phyloP scores from a whole-genome alignment of 371 early-diverging fungal genomes.

The Massospora cicadina region DNA sequence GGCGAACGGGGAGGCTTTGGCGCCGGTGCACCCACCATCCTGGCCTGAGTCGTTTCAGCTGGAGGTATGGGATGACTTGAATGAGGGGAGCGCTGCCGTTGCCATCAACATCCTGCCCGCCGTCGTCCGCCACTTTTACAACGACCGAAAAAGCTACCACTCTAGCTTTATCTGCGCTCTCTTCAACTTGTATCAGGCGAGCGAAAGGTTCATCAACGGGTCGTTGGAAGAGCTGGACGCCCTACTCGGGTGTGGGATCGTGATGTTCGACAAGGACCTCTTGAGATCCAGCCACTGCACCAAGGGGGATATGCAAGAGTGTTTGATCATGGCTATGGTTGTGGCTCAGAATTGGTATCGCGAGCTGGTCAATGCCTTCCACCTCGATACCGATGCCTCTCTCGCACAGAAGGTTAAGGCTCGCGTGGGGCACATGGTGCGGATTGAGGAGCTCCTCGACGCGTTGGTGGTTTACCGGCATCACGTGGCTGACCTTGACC shows the following conservation, averaged over 20 bases:
- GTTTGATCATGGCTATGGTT: background rate
- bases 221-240: slow-evolving; percentile 50
- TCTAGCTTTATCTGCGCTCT: slow-evolving; percentile 41
- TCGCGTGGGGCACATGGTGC: slow-evolving; percentile 18
- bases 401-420: background rate
- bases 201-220: slow-evolving; percentile 34
- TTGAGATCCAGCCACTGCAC: background rate
- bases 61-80: slow-evolving; percentile 23
- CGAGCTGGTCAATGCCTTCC: slow-evolving; percentile 48
- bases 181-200: slow-evolving; percentile 51
- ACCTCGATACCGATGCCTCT: background rate
- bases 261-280: slow-evolving; percentile 23
- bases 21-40: background rate
- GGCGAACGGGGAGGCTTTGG: slow-evolving; percentile 17
- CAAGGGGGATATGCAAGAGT: slow-evolving; percentile 20
- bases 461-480: slow-evolving; percentile 18
- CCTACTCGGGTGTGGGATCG: slow-evolving; percentile 43
- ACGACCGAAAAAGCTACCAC: slow-evolving; percentile 13
- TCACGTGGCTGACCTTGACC: background rate
- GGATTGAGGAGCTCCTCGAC: slow-evolving; percentile 24
- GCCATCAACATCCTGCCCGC: background rate
- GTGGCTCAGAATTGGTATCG: slow-evolving; percentile 32
- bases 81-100: slow-evolving; percentile 22
- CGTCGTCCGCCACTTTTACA: slow-evolving; percentile 3
- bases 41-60: slow-evolving; percentile 9